Evolutionary conservation across 106 monocot genomes (phyloP), one percentile per base, ranked within the genome.

Genomic region (Posidonia australis): DNA sequence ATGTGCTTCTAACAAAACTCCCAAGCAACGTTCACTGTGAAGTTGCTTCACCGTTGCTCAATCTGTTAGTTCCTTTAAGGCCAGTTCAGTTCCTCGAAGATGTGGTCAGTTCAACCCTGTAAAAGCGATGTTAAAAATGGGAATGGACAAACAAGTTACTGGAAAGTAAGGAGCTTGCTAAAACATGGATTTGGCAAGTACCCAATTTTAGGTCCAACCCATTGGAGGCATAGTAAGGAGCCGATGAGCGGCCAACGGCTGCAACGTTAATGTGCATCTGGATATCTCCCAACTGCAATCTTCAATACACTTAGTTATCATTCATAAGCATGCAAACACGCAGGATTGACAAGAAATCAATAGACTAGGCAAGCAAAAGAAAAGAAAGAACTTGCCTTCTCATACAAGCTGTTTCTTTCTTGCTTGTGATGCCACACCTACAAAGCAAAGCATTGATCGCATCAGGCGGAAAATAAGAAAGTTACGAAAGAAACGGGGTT

Each of bases 361-460:
- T 21, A 13, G 21, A 13, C 13, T 30, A 32, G 16, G 29, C 13
- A 19, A 5, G 12, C 26, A n/a, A 7, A 17, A 60, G 7, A 10
- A 0, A 30, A 31, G 30, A 31, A 16, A 31, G 3, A 60, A n/a
- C 60, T 60, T 60, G 32, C 60, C 32, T 36, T 60, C 30, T 60
- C 30, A 31, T 5, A 60, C 60, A 60, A 60, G 31, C 0, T 25
- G 18, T 60, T 29, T 19, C 31, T 30, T 36, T 60, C 60, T 60
- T 60, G 60, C 3, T 60, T 14, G n/a, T 30, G 60, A 60, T 19
- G 60, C 27, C 60, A 60, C 60, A 60, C 32, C 60, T 56, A 24
- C 21, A 24, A 56, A 24, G 24, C 5, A 10, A 55, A 55, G 23
- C 11, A 21, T 22, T 12, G 18, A 47, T 47, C 47, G 18, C 12